Conservation (phyloP, 1,284 basidiomycete genomes). For the Rhizoctonia solani region DNA sequence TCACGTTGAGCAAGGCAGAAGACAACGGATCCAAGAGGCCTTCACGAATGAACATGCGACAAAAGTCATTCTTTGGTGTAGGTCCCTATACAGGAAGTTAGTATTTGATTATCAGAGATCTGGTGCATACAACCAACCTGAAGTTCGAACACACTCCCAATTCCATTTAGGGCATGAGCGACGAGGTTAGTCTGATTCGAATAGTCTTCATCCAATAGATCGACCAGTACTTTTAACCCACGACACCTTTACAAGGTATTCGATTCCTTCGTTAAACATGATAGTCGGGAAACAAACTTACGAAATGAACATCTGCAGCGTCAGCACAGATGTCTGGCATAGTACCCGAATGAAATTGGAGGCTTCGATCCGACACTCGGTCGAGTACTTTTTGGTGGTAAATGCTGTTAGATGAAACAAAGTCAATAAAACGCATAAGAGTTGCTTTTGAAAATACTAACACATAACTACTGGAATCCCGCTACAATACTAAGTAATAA, state of each 20-base stretch:
- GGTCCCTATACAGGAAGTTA: constrained; percentile 65
- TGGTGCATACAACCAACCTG: constrained; percentile 45
- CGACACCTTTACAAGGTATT: constrained; percentile 66
- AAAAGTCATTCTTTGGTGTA: constrained; percentile 97
- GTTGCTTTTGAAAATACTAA: constrained; percentile 20
- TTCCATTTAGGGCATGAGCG: constrained; percentile 90
- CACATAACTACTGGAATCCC: constrained; percentile 90
- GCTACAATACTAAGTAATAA: constrained; percentile 46
- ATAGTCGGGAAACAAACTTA: constrained; percentile 51
- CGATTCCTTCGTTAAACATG: not conserved
- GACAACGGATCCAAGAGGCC: constrained; percentile 92
- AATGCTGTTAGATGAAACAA: constrained; percentile 60
- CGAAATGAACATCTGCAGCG: constrained; percentile 98
- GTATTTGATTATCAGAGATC: not conserved
- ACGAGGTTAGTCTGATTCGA: constrained; percentile 87
- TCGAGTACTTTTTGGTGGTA: constrained; percentile 91
- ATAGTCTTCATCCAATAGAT: constrained; percentile 96
- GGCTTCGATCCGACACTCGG: constrained; percentile 92
- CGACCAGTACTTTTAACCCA: constrained; percentile 90
- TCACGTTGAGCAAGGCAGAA: constrained; percentile 84
- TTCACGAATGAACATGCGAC: constrained; percentile 96
- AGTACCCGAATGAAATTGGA: constrained; percentile 92
- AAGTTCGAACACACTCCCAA: constrained; percentile 92
- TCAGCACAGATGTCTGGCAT: constrained; percentile 89
- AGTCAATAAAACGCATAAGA: not conserved